A percentile compares a stretch with the other conserved stretches of the same genome.
Evolutionary conservation across 192 early-diverging fungal species (phyloP).

Genomic region (Umbelopsis ramanniana): DNA sequence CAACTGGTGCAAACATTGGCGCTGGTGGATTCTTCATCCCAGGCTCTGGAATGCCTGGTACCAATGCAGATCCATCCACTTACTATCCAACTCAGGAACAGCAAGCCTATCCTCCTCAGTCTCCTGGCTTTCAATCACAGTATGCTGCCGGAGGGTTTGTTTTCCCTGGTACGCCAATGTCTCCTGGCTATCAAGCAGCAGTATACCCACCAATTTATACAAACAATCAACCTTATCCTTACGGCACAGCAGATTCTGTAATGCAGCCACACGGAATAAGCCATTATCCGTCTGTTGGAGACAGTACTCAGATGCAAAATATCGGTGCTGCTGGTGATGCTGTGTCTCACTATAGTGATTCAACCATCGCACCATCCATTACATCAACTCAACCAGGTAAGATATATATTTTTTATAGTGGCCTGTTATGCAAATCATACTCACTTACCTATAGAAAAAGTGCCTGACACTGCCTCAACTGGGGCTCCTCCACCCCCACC

Average conservation of each 20-base stretch:
- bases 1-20: conserved; percentile 3
- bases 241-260: neutral
- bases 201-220: neutral
- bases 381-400: neutral
- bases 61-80: conserved; percentile 23
- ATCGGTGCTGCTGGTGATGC: neutral
- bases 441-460: neutral
- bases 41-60: conserved; percentile 47
- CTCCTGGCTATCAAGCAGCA: neutral
- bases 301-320: neutral
- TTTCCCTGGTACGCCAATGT: neutral
- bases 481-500: conserved; percentile 5
- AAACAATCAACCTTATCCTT: neutral
- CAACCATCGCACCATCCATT: neutral
- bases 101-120: neutral
- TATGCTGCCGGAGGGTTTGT: conserved; percentile 8
- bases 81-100: conserved; percentile 9
- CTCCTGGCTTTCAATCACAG: neutral
- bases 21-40: conserved; percentile 28
- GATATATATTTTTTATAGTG: neutral
- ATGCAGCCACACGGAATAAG: neutral
- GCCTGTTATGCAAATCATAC: neutral
- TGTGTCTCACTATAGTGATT: neutral
- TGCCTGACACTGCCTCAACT: neutral
- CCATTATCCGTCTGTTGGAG: neutral